phyloP scores from a whole-genome alignment of 2,329 filamentous ascomycete genomes.

The Phialophora macrospora region DNA sequence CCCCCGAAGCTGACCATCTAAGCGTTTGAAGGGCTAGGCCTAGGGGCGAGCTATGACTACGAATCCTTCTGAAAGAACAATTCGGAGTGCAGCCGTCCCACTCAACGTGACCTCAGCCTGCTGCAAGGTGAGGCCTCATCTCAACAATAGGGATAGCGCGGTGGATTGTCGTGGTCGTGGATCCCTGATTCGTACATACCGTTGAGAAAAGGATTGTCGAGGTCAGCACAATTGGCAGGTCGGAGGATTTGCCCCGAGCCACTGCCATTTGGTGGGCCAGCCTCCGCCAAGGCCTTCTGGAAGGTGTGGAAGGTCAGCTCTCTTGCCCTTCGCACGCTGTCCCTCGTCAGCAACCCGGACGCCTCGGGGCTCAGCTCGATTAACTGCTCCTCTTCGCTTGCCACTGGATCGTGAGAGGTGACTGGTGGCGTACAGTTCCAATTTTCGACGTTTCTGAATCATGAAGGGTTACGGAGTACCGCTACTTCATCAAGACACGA shows the following conservation, averaged over 20 bases:
- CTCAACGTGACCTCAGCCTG: not conserved
- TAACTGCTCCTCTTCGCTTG: not conserved
- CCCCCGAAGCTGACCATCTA: not conserved
- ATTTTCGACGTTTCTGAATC: not conserved
- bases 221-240: not conserved
- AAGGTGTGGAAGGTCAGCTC: conserved; percentile 11
- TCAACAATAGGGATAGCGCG: not conserved
- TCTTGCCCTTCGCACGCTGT: not conserved
- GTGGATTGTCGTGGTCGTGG: not conserved
- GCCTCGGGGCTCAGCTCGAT: not conserved
- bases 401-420: not conserved
- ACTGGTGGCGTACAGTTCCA: not conserved
- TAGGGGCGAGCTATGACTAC: not conserved
- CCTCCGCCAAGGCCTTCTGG: conserved; percentile 5
- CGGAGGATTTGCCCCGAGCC: conserved; percentile 8
- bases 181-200: not conserved
- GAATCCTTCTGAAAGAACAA: not conserved
- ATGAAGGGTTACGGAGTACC: not conserved
- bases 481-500: not conserved
- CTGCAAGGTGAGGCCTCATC: not conserved
- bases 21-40: not conserved
- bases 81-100: not conserved
- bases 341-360: not conserved
- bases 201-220: not conserved
- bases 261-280: not conserved